Evolutionary conservation across 345 rosid genomes (phyloP).

Genomic region (Arabis alpina): DNA sequence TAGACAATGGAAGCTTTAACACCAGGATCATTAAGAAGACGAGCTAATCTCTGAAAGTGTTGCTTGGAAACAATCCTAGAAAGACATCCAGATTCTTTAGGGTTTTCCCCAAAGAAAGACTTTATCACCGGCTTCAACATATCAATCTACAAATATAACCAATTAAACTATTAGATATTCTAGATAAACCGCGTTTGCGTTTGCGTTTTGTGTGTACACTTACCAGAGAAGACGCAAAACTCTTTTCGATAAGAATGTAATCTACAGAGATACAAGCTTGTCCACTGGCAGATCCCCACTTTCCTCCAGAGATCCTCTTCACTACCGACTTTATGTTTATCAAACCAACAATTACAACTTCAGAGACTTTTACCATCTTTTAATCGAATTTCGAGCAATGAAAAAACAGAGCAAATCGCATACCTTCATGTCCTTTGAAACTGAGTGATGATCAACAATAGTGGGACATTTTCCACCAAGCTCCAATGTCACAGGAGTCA

Average conservation of each 20-base stretch:
- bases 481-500: constrained; percentile 89
- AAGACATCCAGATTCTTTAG: constrained; percentile 54
- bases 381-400: not conserved
- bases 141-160: constrained; percentile 57
- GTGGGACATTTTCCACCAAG: constrained; percentile 90
- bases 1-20: constrained; percentile 62
- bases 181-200: constrained; percentile 2
- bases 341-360: constrained; percentile 43
- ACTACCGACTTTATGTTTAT: constrained; percentile 41
- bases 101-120: constrained; percentile 65
- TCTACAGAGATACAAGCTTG: constrained; percentile 83
- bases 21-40: constrained; percentile 60
- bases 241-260: constrained; percentile 72
- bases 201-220: not conserved
- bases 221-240: constrained; percentile 63
- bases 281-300: constrained; percentile 82
- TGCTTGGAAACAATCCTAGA: constrained; percentile 57
- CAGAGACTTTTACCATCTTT: constrained; percentile 9
- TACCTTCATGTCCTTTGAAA: constrained; percentile 60
- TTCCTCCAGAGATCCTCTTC: constrained; percentile 78
- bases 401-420: constrained; percentile 24
- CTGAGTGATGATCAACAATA: constrained; percentile 56
- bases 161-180: constrained; percentile 19
- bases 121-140: constrained; percentile 50
- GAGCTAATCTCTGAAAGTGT: constrained; percentile 61